Conservation (phyloP, 257 asterid genomes). For the Verbascum thapsus region DNA sequence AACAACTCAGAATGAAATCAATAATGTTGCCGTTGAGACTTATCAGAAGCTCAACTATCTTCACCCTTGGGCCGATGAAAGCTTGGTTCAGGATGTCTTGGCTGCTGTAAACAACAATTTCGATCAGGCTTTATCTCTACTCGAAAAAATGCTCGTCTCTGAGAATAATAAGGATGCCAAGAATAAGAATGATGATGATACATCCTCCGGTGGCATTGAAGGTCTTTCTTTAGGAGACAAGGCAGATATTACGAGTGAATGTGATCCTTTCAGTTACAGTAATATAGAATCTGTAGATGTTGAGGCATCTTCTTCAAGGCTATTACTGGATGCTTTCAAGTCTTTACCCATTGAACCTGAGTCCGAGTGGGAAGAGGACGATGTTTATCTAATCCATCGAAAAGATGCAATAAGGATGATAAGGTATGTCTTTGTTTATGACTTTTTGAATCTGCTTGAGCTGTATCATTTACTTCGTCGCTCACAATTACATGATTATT, state of each 20-base stretch:
- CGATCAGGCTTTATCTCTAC: constrained; percentile 49
- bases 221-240: constrained; percentile 28
- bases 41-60: constrained; percentile 46
- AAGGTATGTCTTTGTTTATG: constrained; percentile 45
- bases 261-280: constrained; percentile 12
- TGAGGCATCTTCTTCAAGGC: constrained; percentile 30
- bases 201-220: constrained; percentile 26
- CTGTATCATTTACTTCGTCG: neutral
- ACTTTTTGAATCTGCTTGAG: constrained; percentile 22
- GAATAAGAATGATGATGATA: constrained; percentile 12
- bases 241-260: constrained; percentile 7
- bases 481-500: neutral
- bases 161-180: constrained; percentile 33
- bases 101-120: constrained; percentile 56
- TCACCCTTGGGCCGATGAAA: constrained; percentile 71
- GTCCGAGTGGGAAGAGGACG: constrained; percentile 88
- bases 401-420: constrained; percentile 73
- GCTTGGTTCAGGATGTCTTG: constrained; percentile 76
- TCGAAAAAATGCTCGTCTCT: constrained; percentile 50
- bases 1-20: constrained; percentile 8
- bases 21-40: constrained; percentile 16
- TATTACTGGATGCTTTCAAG: constrained; percentile 29
- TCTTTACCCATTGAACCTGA: constrained; percentile 65
- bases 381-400: constrained; percentile 63
- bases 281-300: constrained; percentile 23